These are phyloP conservation scores for Boletus subparvulus DNA, from an alignment of 768 basidiomycete genomes.

Conservation along the genomic window DNA sequence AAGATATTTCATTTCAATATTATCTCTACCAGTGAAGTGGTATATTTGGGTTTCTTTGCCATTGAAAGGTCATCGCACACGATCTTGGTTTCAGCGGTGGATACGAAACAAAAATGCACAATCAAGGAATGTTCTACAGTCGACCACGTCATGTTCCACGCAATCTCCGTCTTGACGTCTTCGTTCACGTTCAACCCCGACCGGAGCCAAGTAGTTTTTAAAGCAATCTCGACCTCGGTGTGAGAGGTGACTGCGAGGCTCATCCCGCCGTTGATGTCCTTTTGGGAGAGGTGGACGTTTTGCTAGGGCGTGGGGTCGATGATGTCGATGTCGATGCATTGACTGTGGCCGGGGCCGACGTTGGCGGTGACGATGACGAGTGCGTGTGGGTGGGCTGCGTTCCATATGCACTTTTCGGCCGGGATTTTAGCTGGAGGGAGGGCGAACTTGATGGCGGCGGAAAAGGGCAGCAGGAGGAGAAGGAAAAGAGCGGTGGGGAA, in stretches of 20 bases:
- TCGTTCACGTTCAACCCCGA: constrained; percentile 25
- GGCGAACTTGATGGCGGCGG: constrained; percentile 80
- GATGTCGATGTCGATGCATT: constrained; percentile 92
- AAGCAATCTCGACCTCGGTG: constrained; percentile 92
- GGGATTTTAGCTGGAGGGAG: constrained; percentile 74
- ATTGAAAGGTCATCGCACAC: no score
- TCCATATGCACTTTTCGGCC: constrained; percentile 89
- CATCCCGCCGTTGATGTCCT: constrained; percentile 82
- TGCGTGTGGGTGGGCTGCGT: constrained; percentile 83
- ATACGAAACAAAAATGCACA: neutral
- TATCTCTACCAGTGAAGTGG: no score
- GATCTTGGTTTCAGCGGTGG: no score
- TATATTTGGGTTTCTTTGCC: no score
- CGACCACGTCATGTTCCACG: constrained; percentile 48
- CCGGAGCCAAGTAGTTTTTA: constrained; percentile 76
- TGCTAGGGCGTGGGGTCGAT: constrained; percentile 83
- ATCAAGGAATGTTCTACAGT: no score
- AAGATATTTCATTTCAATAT: no score
- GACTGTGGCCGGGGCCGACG: constrained; percentile 69
- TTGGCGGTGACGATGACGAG: constrained; percentile 98
- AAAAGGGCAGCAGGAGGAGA: no score
- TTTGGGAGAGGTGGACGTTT: constrained; percentile 89
- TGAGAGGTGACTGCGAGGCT: no score
- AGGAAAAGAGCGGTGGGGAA: no score
- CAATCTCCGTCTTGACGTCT: constrained; percentile 51